These are phyloP conservation scores for Leccinellum albellum DNA, from an alignment of 768 basidiomycete species.

Conservation along the genomic window DNA sequence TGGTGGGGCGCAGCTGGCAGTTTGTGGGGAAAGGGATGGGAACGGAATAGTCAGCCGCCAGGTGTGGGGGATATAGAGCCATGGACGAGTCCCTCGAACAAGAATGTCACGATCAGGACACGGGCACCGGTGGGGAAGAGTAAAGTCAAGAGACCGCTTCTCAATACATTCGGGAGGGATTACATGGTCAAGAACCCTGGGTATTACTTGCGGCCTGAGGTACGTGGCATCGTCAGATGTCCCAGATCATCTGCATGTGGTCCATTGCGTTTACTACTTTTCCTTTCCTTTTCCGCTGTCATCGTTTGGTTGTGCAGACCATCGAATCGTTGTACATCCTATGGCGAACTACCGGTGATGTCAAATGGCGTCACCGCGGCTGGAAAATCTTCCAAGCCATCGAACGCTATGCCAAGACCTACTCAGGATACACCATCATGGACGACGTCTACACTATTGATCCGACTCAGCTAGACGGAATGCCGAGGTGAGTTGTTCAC, in stretches of 20 bases:
- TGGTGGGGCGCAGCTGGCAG: background rate
- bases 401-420: slow-evolving; percentile 52
- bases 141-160: background rate
- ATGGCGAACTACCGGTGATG: slow-evolving; percentile 66
- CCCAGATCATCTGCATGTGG: background rate
- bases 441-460: slow-evolving; percentile 39
- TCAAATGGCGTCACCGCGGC: slow-evolving; percentile 64
- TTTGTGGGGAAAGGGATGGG: background rate
- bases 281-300: background rate
- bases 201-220: slow-evolving; percentile 72
- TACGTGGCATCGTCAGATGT: slow-evolving; percentile 26
- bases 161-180: slow-evolving; percentile 39
- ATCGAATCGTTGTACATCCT: slow-evolving; percentile 72
- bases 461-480: slow-evolving; percentile 43
- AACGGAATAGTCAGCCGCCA: slow-evolving; percentile 41
- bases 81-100: slow-evolving; percentile 13
- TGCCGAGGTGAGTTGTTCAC: slow-evolving; percentile 61
- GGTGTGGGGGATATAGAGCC: slow-evolving; percentile 41
- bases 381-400: slow-evolving; percentile 70
- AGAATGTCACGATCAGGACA: background rate
- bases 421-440: slow-evolving; percentile 59
- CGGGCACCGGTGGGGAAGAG: background rate
- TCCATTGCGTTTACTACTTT: background rate
- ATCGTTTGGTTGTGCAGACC: slow-evolving; percentile 37
- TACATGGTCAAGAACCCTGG: slow-evolving; percentile 43